phyloP scores from a whole-genome alignment of 345 rosid genomes.

The Linum trigynum region DNA sequence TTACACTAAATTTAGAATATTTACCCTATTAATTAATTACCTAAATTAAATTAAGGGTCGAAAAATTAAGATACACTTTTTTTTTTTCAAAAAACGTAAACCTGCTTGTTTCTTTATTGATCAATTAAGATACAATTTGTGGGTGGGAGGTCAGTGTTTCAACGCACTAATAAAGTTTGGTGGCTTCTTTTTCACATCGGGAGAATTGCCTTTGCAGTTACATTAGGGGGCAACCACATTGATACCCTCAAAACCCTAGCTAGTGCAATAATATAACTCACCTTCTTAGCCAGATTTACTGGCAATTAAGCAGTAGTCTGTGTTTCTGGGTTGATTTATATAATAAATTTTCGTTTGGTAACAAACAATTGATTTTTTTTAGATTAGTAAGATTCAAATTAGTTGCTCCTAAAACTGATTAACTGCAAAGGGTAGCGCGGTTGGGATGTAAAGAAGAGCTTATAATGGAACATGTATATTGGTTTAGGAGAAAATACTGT shows the following conservation, averaged over 20 bases:
- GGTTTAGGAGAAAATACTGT: neutral
- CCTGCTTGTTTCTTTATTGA: too few species aligned
- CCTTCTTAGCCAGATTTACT: neutral
- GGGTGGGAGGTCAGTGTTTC: conserved; percentile 19
- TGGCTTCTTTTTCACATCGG: conserved; percentile 18
- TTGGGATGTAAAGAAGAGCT: too few species aligned
- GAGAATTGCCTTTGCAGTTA: conserved; percentile 22
- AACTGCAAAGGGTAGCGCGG: neutral
- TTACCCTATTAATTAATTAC: neutral
- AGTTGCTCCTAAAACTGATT: neutral
- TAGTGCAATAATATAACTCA: neutral
- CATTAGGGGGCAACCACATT: conserved; percentile 39
- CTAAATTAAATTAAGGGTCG: too few species aligned
- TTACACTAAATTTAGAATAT: neutral
- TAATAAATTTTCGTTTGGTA: too few species aligned
- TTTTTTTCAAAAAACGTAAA: too few species aligned
- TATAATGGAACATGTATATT: too few species aligned
- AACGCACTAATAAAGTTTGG: conserved; percentile 23
- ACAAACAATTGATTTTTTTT: too few species aligned
- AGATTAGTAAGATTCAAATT: too few species aligned
- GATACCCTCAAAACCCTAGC: conserved; percentile 29
- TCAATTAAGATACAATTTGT: too few species aligned
- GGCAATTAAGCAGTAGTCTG: neutral
- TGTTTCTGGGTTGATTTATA: too few species aligned
- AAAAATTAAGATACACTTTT: too few species aligned